Evolutionary conservation across 2,329 filamentous ascomycete genomes (phyloP).

Genomic region (Neonectria punicea): DNA sequence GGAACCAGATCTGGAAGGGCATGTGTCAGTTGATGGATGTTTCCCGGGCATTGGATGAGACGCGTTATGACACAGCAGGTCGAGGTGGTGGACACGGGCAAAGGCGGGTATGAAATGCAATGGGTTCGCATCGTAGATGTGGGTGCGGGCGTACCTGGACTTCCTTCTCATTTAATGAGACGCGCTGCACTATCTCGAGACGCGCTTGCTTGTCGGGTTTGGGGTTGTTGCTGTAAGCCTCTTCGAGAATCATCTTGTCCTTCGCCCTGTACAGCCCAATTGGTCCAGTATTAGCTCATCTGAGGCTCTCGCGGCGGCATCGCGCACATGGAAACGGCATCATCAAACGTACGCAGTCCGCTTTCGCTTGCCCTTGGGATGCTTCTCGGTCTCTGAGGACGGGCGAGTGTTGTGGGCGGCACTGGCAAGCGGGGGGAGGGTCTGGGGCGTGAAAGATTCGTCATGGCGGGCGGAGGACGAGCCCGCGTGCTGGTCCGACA

Average conservation of each 20-base stretch:
- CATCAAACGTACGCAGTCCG: constrained; percentile 64
- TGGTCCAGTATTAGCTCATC: constrained; percentile 34
- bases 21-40: constrained; percentile 31
- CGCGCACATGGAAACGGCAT: background rate
- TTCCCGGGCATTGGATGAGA: constrained; percentile 22
- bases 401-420: constrained; percentile 24
- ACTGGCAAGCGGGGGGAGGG: constrained; percentile 37
- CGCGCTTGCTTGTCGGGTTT: constrained; percentile 93
- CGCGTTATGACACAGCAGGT: constrained; percentile 21
- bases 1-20: constrained; percentile 89
- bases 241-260: constrained; percentile 89
- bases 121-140: background rate
- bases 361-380: constrained; percentile 71
- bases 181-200: constrained; percentile 83
- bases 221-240: constrained; percentile 83
- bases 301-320: background rate
- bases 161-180: constrained; percentile 93
- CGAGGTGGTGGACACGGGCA: constrained; percentile 13
- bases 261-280: constrained; percentile 69
- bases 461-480: constrained; percentile 41
- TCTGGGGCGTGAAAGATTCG: constrained; percentile 35
- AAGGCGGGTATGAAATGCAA: background rate
- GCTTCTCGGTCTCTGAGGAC: constrained; percentile 50
- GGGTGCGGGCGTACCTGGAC: constrained; percentile 77
- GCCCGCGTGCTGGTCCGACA: constrained; percentile 39